Evolutionary conservation across 768 basidiomycete species (phyloP), one percentile per base, ranked within the genome.

Genomic region (Suillus hirtellus): DNA sequence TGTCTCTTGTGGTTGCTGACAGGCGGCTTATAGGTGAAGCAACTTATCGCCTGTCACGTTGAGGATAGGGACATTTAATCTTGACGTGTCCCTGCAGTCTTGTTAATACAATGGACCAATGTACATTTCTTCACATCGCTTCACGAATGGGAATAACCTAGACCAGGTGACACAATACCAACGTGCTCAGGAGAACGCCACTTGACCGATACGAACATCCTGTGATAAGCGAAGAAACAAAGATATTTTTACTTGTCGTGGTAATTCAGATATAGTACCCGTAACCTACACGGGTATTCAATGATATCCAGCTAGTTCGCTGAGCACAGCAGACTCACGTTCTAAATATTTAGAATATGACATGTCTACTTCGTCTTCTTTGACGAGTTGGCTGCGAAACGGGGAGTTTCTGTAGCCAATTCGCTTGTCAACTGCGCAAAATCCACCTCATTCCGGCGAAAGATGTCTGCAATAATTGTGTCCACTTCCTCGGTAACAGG

Each of bases 401-500:
- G 73, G 4, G 70, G 64, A 21, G 61, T 55, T 49, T 71, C 68
- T 46, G 64, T 62, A 11, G 66, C 64, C 14, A 75, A 44, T 34
- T 75, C 70, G 14, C 15, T 61, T 1, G 70, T 76, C 55, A 75
- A n/a, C 61, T 69, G 67, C 38, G 68, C 73, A 50, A 75, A 73
- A 50, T 75, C 75, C 1, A 75, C 61, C 15, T 69, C 73, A 37
- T 75, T 75, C 63, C 66, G 71, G 50, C 65, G 70, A 62, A 75
- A 75, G 38, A 75, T 73, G 52, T 73, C 73, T 27, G 75, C 72
- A 35, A 75, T 65, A 47, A 76, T 73, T 24, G 63, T 62, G 61
- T 75, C 72, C 5, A 72, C 75, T 27, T 75, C 73, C n/a, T 70
- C 73, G 0, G 73, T 68, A 24, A 76, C 68, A 27, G 70, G 65